A percentile compares a stretch with the other conserved stretches of the same genome.
Conservation (phyloP, 768 basidiomycete genomes). For the Stropharia rugosoannulata region DNA sequence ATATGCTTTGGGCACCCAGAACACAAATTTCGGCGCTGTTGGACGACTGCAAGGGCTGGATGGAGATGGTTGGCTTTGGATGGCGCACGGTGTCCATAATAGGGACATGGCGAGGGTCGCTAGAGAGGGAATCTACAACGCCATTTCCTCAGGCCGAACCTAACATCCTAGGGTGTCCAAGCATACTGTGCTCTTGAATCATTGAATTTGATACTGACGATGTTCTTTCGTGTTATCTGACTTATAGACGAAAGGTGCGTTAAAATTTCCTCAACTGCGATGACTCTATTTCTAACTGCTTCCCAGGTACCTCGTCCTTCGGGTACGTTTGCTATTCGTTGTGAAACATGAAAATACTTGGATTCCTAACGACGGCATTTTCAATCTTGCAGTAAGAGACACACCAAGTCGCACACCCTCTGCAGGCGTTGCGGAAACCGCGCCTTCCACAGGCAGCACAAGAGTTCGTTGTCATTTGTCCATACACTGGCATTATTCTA, state of each 20-base stretch:
- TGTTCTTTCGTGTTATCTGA: conserved; percentile 19
- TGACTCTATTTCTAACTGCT: background rate
- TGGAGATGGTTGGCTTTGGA: conserved; percentile 25
- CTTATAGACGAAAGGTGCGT: conserved; percentile 82
- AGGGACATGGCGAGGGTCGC: background rate
- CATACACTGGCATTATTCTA: background rate
- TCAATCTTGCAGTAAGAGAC: conserved; percentile 72
- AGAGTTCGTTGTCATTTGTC: conserved; percentile 59
- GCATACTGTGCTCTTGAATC: conserved; percentile 3
- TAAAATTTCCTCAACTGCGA: conserved; percentile 5
- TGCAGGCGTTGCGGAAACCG: conserved; percentile 97
- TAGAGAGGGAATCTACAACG: background rate
- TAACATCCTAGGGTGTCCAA: background rate
- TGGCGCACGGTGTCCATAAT: conserved; percentile 13
- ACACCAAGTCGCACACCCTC: conserved; percentile 95
- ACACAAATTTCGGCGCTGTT: conserved; percentile 17
- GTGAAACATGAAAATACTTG: background rate
- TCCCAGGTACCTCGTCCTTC: conserved; percentile 87
- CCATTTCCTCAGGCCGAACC: background rate
- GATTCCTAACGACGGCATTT: conserved; percentile 2
- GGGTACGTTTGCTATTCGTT: conserved; percentile 56
- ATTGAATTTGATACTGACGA: conserved; percentile 17
- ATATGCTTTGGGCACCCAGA: conserved; percentile 10
- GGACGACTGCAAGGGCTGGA: conserved; percentile 22
- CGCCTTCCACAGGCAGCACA: conserved; percentile 98